phyloP scores from a whole-genome alignment of 345 rosid species.

The Gynandropsis gynandra region DNA sequence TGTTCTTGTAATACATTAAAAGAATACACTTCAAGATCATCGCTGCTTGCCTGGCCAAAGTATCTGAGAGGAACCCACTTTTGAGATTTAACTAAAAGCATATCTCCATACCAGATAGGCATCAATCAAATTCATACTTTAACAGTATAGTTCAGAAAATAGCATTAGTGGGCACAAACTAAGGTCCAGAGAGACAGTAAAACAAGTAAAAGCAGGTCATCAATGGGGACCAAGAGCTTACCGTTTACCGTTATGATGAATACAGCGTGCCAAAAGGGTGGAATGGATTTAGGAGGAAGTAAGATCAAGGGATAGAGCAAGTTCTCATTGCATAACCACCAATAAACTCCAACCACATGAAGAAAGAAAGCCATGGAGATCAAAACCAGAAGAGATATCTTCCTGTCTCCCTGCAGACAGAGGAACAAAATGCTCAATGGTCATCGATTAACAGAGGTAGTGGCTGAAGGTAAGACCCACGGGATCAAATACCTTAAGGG shows the following conservation, averaged over 20 bases:
- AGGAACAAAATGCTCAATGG: neutral
- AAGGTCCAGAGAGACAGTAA: neutral
- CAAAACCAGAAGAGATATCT: conserved; percentile 31
- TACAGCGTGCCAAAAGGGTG: conserved; percentile 59
- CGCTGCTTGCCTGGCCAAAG: conserved; percentile 46
- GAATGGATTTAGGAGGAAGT: conserved; percentile 48
- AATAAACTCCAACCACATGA: conserved; percentile 40
- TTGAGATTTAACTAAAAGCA: neutral
- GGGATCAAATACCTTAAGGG: conserved; percentile 37
- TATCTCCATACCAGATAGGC: neutral
- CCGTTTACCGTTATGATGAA: conserved; percentile 54
- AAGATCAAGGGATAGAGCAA: conserved; percentile 42
- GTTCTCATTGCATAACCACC: conserved; percentile 44
- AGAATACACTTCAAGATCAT: conserved; percentile 52
- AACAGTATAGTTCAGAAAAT: neutral
- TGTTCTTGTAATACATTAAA: conserved; percentile 50
- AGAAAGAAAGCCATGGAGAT: conserved; percentile 32
- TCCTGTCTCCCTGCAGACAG: conserved; percentile 54
- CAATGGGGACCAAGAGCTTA: conserved; percentile 15
- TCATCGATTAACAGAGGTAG: neutral
- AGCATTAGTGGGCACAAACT: neutral
- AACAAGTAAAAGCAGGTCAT: neutral
- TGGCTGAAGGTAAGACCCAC: neutral
- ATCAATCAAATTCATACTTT: neutral
- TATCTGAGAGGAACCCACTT: conserved; percentile 34